Evolutionary conservation across 192 early-diverging fungal species (phyloP), one percentile per base, ranked within the genome.

Genomic region (Umbelopsis ramanniana): DNA sequence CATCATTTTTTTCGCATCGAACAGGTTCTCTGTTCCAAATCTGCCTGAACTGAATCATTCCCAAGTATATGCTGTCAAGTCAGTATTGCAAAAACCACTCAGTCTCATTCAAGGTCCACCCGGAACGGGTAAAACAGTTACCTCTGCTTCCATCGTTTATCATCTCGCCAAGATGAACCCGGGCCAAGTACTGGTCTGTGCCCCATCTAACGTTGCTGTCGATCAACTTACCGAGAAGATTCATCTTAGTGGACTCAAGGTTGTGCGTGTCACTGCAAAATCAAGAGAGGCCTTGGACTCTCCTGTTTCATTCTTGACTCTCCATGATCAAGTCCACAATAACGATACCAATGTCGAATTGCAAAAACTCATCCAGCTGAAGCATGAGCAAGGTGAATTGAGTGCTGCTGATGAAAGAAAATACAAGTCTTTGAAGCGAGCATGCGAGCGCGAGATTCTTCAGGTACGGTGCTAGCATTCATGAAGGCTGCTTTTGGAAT

Each of bases 91-190:
- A 69, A 93, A 93, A 68, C 97, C 97, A 24, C 83, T 99, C 3
- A 94, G 90, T 77, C 83, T 99, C 33, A 98, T 99, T 68, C 98
- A 99, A 81, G 97, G 95, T 11, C 94, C 94, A 9, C 94, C 94
- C 0, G 97, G 98, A 68, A 99, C 98, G 4, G 98, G 98, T 70
- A 99, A 99, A 81, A 99, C 98, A 0, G 97, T 99, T 3, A 98
- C 97, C 0, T 96, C 95, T 1, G 97, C 97, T 2, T 97, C 98
- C 0, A 88, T 99, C 71, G 97, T 99, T 6, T 99, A 99, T 74
- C 97, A 99, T 75, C 81, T 99, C 15, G 94, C 94, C 46, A 92
- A 93, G 75, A 91, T 94, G 84, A 94, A 93, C 77, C 81, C 84
- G 67, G 92, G 91, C 14, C 95, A 97, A 83, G 90, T 99, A n/a